phyloP scores from a whole-genome alignment of 2,329 filamentous ascomycete species.

The Ophiognomonia clavigignenti-juglandacearum region DNA sequence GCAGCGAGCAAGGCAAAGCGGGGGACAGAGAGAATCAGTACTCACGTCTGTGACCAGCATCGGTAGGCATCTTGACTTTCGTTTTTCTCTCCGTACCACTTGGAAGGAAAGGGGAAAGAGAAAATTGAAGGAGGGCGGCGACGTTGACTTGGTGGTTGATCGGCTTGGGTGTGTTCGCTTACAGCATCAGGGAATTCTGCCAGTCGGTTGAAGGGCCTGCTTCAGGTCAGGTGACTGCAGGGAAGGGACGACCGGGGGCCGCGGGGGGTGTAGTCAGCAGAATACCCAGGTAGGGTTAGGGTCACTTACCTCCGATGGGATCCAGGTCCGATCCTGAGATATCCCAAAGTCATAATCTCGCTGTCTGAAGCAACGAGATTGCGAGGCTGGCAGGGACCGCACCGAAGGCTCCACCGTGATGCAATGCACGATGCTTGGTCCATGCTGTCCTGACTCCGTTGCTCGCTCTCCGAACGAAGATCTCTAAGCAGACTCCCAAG shows the following conservation, averaged over 20 bases:
- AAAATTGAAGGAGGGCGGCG: constrained; percentile 35
- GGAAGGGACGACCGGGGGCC: too few relatives aligned
- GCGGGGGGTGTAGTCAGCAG: too few relatives aligned
- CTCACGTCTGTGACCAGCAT: constrained; percentile 86
- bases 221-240: not conserved
- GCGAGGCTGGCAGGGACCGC: not conserved
- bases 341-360: too few relatives aligned
- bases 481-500: not conserved
- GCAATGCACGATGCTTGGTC: too few relatives aligned
- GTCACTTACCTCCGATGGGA: too few relatives aligned
- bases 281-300: too few relatives aligned
- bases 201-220: not conserved
- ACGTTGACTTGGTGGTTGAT: constrained; percentile 21
- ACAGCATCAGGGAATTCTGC: not conserved
- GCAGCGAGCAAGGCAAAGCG: not conserved
- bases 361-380: too few relatives aligned
- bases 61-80: constrained; percentile 74
- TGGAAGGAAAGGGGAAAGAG: constrained; percentile 41
- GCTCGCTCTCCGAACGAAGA: constrained; percentile 14
- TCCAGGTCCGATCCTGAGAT: too few relatives aligned
- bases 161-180: constrained; percentile 6
- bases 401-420: not conserved
- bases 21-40: constrained; percentile 25
- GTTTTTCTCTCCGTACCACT: constrained; percentile 19
- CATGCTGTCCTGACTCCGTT: not conserved